Conservation (phyloP, 148 eudicot genomes). For the Agrostemma githago region DNA sequence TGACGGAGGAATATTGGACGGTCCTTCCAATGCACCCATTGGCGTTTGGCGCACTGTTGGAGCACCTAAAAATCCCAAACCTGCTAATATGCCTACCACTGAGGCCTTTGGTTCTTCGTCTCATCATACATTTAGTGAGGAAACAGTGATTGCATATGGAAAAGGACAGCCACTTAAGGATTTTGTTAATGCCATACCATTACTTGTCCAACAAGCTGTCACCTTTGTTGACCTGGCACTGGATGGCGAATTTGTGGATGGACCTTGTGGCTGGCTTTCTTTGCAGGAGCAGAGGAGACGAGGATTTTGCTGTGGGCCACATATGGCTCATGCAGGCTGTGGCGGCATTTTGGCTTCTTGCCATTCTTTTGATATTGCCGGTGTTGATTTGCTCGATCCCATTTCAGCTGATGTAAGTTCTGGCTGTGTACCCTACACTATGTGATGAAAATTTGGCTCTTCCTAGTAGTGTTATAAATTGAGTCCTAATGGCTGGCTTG, state of each 20-base stretch:
- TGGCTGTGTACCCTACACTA: not conserved
- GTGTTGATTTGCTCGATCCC: conserved; percentile 84
- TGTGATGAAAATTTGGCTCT: not conserved
- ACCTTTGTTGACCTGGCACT: conserved; percentile 94
- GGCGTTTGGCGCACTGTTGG: conserved; percentile 99
- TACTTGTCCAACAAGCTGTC: conserved; percentile 94
- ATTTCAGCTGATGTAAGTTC: conserved; percentile 77
- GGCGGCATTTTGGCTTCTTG: conserved; percentile 92
- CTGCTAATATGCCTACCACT: conserved; percentile 34
- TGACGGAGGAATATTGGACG: conserved; percentile 64
- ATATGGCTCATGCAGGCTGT: conserved; percentile 94
- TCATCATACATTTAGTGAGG: conserved; percentile 59
- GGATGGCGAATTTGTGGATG: conserved; percentile 89
- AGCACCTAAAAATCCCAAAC: conserved; percentile 62
- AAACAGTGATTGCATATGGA: conserved; percentile 54
- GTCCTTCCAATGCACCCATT: conserved; percentile 67
- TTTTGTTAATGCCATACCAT: conserved; percentile 73
- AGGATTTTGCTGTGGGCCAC: conserved; percentile 92
- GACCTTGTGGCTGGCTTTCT: conserved; percentile 94
- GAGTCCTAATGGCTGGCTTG: not conserved
- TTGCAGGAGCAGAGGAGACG: conserved; percentile 88
- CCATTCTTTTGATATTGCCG: conserved; percentile 91
- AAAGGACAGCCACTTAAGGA: conserved; percentile 78
- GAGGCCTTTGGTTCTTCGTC: conserved; percentile 48
- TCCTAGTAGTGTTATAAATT: not conserved